These are phyloP conservation scores for Cladosporium sp. DNA, from an alignment of 2,329 filamentous ascomycete genomes.

Conservation along the genomic window DNA sequence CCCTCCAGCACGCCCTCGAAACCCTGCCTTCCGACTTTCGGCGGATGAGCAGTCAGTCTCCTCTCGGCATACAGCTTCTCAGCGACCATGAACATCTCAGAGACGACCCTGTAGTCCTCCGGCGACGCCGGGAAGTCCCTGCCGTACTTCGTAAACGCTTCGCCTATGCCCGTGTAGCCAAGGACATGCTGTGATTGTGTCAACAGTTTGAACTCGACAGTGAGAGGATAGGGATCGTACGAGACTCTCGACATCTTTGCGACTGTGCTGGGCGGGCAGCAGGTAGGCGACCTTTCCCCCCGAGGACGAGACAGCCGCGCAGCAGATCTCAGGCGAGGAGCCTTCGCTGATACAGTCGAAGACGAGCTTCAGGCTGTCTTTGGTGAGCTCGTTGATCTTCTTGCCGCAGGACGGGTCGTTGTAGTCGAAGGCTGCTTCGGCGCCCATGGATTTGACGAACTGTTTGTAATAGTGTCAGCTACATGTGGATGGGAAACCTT, in stretches of 20 bases:
- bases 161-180: slow-evolving; percentile 39
- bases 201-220: neutral
- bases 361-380: slow-evolving; percentile 39
- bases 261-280: slow-evolving; percentile 34
- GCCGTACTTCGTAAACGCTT: slow-evolving; percentile 30
- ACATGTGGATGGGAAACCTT: neutral
- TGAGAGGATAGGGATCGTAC: neutral
- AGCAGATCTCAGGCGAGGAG: slow-evolving; percentile 34
- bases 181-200: slow-evolving; percentile 26
- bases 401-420: slow-evolving; percentile 37
- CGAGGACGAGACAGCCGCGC: slow-evolving; percentile 33
- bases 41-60: slow-evolving; percentile 36
- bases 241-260: slow-evolving; percentile 40
- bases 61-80: slow-evolving; percentile 27
- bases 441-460: slow-evolving; percentile 43
- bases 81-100: slow-evolving; percentile 35
- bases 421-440: slow-evolving; percentile 47
- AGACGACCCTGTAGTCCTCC: slow-evolving; percentile 37
- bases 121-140: slow-evolving; percentile 27
- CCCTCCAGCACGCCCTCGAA: slow-evolving; percentile 42
- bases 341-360: slow-evolving; percentile 46
- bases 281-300: slow-evolving; percentile 32
- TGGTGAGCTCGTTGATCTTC: slow-evolving; percentile 43
- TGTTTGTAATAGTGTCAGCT: slow-evolving; percentile 17
- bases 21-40: slow-evolving; percentile 36